Base-by-base conservation (phyloP, 495 filamentous ascomycete genomes). In the Tetracladium setigerum region DNA sequence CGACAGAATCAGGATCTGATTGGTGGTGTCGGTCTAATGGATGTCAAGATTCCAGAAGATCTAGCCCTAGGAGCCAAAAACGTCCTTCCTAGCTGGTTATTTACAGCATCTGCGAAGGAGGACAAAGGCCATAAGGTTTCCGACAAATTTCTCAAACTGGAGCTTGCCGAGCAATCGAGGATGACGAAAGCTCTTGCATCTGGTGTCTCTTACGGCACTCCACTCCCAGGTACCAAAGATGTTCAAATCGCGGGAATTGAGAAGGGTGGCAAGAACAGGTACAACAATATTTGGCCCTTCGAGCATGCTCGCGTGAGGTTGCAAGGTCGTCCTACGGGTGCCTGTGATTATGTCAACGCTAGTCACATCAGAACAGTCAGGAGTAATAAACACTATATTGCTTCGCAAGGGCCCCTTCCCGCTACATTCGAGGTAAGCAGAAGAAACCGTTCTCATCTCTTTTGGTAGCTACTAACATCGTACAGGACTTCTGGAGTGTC, bases 231-330 rank as follows among this genome's bases (percentile, higher is more conserved):
- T 57, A 16, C 47, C 2, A 42, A 49, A 2, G 40, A 39, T 8
- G 62, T 77, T 15, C 71, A 73, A 50, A 78, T 98, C 43, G 92
- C 89, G 2, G 92, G 92, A 4, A 86, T 98, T 45, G 92, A 98
- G 59, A 89, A 95, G 58, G 92, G 92, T 27, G 77, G 73, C 2
- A 97, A 97, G 66, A 98, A 98, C 58, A 74, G 92, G 15, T 98
- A 98, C 63, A 97, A 95, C 64, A 92, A 95, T 56, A 97, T 97
- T 34, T 86, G 94, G 66, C 92, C 92, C 5, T 98, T 94, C 58
- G 92, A 98, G 60, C 92, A 98, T 64, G 79, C 89, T 5, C 70
- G 92, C 41, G 92, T 98, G 36, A 86, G 76, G 46, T 71, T 98
- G 14, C 73, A 85, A 49, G 81, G 78, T 37, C 74, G 84, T 30